These are phyloP conservation scores for Talaromyces trachyspermus DNA, from an alignment of 495 filamentous ascomycete species.

Conservation along the genomic window DNA sequence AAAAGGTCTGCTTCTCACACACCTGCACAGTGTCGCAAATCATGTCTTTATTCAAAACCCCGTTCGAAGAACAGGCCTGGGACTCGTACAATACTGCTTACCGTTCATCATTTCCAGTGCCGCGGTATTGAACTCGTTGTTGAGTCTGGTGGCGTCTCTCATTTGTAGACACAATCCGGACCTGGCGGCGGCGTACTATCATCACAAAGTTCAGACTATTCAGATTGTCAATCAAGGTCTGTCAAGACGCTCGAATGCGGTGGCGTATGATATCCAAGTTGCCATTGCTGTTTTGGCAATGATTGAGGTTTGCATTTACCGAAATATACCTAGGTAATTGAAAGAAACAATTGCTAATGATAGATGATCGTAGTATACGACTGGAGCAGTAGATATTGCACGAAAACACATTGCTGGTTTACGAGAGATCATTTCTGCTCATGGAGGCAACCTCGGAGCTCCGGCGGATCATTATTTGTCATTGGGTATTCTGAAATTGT, in stretches of 20 bases:
- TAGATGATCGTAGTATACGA: neutral
- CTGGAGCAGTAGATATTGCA: neutral
- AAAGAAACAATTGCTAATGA: neutral
- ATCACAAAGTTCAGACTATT: slow-evolving; percentile 3
- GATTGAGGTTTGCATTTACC: neutral
- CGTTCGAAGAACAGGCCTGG: neutral
- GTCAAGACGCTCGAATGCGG: neutral
- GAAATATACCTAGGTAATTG: too few relatives aligned
- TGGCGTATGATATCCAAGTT: neutral
- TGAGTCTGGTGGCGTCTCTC: neutral
- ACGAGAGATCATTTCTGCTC: neutral
- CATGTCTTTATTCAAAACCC: slow-evolving; percentile 2
- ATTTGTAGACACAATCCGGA: neutral
- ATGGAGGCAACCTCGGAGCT: neutral
- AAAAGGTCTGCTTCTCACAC: neutral
- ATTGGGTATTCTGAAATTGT: neutral
- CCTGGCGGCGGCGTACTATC: neutral
- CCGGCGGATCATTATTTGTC: neutral
- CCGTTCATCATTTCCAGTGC: neutral
- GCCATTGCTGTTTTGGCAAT: slow-evolving; percentile 3
- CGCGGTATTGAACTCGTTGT: neutral
- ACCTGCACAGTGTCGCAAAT: neutral
- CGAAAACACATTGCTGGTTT: neutral
- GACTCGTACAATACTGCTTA: neutral
- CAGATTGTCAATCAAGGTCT: slow-evolving; percentile 1